These are phyloP conservation scores for Arthrobotrys musiformis DNA, from an alignment of 2,329 filamentous ascomycete genomes.

Conservation along the genomic window DNA sequence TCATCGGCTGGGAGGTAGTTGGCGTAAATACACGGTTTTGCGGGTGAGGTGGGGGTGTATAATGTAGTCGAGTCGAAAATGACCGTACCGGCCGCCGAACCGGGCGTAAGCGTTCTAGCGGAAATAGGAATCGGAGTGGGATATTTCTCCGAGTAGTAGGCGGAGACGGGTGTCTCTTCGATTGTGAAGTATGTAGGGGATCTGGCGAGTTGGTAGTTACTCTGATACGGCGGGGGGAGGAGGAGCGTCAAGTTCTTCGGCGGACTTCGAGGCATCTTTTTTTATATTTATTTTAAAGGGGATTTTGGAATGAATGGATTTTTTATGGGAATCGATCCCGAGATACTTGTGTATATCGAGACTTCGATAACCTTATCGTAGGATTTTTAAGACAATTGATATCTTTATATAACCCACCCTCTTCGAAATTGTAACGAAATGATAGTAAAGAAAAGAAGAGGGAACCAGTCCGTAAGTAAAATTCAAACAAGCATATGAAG, in stretches of 20 bases:
- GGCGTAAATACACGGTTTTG: slow-evolving; percentile 40
- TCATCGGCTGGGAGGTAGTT: slow-evolving; percentile 37
- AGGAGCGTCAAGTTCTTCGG: slow-evolving; percentile 35
- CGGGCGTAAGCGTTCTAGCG: slow-evolving; percentile 13
- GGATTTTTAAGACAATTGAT: background rate
- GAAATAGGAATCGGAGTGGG: slow-evolving; percentile 7
- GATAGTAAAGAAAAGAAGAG: slow-evolving; percentile 3
- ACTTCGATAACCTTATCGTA: slow-evolving; percentile 10
- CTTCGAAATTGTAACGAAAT: background rate
- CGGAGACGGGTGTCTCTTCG: background rate
- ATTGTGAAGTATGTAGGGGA: slow-evolving; percentile 29
- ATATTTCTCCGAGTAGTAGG: slow-evolving; percentile 4
- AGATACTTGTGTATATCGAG: slow-evolving; percentile 26
- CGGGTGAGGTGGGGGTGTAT: slow-evolving; percentile 49
- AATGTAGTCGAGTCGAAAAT: slow-evolving; percentile 46
- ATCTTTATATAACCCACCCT: too few relatives aligned
- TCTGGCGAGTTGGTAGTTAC: slow-evolving; percentile 4
- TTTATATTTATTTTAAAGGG: slow-evolving; percentile 10
- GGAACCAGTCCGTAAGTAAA: slow-evolving; percentile 37
- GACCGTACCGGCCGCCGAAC: slow-evolving; percentile 20
- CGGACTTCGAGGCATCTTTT: slow-evolving; percentile 26
- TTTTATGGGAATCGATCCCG: background rate
- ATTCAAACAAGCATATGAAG: background rate
- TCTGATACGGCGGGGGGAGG: slow-evolving; percentile 40
- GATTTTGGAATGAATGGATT: slow-evolving; percentile 1